Evolutionary conservation across 1,139 yeast species (phyloP), one percentile per base, ranked within the genome.

Genomic region (Candida sp.): DNA sequence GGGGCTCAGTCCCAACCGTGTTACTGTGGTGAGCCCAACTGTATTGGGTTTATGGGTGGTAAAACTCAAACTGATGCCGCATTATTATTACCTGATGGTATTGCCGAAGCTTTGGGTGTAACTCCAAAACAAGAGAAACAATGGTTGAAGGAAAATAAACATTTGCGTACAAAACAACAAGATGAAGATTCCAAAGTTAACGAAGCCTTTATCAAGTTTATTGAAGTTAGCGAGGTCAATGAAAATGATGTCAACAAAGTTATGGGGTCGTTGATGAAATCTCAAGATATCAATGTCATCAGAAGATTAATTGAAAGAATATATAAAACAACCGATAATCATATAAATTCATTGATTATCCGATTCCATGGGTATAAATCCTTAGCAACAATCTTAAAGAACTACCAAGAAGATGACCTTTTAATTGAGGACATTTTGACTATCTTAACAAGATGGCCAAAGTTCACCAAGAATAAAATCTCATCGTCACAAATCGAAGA

Each of bases 1-100:
- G 99, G 99, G 23, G 95, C 97, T 1, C 84, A 83, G 49, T 90
- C 95, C 5, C 98, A 93, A 65, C 87, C 89, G 22, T 93, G 99
- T 64, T 87, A 87, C 64, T 93, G 99, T 68, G 97, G 96, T 2
- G 96, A 91, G 51, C 76, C 86, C 22, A 91, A 88, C 64, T 93
- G 99, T 75, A 76, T 89, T 38, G 96, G 97, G 29, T 83, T 87
- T 50, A 81, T 93, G 73, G 99, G 99, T 50, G 98, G 99, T 38
- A 91, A 90, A 63, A 90, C 96, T 3, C 98, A 93, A 67, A 90
- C 98, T 1, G 95, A 88, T 54, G 88, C 93, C 23, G 91, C 93
- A 2, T 75, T 87, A 38, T 70, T 88, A 49, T 72, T 93, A 43
- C 97, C 98, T 1, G 95, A 88, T 52, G 79, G 83, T 32, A 76